Evolutionary conservation across 768 basidiomycete species (phyloP).

Genomic region (Crepidotus variabilis): DNA sequence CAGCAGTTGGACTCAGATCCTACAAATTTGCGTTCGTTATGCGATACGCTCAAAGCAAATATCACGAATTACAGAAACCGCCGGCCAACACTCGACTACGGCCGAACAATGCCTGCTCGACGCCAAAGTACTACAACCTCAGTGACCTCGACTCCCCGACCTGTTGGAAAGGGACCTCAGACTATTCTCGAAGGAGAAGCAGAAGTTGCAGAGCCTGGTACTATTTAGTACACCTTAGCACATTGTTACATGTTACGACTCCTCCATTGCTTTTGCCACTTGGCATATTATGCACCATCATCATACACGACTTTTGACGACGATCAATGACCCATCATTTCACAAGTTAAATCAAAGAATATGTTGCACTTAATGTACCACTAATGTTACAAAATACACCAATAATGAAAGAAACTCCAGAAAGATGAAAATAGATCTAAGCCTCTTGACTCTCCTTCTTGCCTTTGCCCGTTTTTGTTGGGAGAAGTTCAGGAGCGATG

Average conservation of each 20-base stretch:
- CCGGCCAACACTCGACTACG: not conserved
- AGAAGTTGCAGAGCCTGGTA: too few relatives aligned
- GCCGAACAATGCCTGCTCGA: not conserved
- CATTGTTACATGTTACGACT: too few relatives aligned
- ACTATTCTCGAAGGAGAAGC: too few relatives aligned
- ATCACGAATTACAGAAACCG: not conserved
- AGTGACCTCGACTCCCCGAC: not conserved
- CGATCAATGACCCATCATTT: constrained; percentile 44
- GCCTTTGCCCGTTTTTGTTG: constrained; percentile 34
- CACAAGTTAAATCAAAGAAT: constrained; percentile 54
- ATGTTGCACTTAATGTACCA: constrained; percentile 40
- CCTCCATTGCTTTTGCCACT: too few relatives aligned
- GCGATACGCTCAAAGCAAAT: not conserved
- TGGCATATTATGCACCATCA: too few relatives aligned
- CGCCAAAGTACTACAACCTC: not conserved
- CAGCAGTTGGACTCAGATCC: too few relatives aligned
- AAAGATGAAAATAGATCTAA: constrained; percentile 7
- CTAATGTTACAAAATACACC: constrained; percentile 18
- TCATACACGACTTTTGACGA: too few relatives aligned
- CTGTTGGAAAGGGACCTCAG: not conserved
- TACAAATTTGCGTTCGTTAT: too few relatives aligned
- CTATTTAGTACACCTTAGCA: too few relatives aligned
- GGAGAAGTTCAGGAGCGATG: constrained; percentile 36
- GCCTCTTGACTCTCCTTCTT: constrained; percentile 25
- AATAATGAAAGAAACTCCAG: constrained; percentile 9